These are phyloP conservation scores for Secale cereale DNA, from an alignment of 176 grass and related monocot genomes.

Conservation along the genomic window DNA sequence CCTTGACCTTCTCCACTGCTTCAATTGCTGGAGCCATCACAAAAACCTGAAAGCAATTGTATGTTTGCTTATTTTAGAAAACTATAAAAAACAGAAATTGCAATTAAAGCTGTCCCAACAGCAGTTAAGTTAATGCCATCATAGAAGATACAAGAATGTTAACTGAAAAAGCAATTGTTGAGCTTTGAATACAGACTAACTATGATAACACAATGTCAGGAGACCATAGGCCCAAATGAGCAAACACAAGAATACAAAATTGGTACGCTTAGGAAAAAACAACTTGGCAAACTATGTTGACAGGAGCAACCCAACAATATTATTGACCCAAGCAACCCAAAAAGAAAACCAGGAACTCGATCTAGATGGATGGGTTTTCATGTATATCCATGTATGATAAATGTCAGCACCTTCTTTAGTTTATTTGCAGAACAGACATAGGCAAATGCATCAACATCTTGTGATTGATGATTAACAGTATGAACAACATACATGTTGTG, in stretches of 20 bases:
- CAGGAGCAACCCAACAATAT: not conserved
- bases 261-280: rapidly evolving
- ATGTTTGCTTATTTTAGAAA: not conserved
- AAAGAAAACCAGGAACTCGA: not conserved
- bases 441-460: not conserved
- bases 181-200: not conserved
- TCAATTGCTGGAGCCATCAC: slow-evolving; percentile 66
- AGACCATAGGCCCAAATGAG: not conserved
- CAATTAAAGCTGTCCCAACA: not conserved
- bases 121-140: not conserved
- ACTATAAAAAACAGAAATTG: not conserved
- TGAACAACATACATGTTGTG: not conserved
- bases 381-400: not conserved
- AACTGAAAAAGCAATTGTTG: not conserved
- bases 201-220: not conserved
- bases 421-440: not conserved
- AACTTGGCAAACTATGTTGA: not conserved
- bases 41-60: slow-evolving; percentile 32
- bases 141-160: not conserved
- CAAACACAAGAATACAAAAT: not conserved
- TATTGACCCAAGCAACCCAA: not conserved
- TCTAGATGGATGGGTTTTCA: no score
- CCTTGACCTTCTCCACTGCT: slow-evolving; percentile 41
- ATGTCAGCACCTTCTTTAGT: not conserved
- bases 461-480: not conserved